Base-by-base conservation (phyloP, 805 yeast species). In the Wickerhamia fluorescens region DNA sequence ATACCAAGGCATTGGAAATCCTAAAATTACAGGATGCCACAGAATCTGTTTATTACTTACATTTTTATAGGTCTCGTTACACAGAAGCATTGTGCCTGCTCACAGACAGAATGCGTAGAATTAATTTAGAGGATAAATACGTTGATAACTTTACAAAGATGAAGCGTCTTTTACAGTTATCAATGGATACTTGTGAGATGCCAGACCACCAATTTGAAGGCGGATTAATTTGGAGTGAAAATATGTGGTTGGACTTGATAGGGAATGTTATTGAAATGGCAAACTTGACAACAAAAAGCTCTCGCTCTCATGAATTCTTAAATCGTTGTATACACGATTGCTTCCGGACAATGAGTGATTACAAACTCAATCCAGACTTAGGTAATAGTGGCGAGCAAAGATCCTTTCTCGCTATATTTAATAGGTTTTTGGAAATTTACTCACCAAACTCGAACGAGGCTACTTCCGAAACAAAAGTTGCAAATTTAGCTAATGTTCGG, bases 401-500 rank as follows among this genome's bases (percentile, higher is more conserved):
- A 23, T 68, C 78, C 1, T 72, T 83, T 36, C 53, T 75, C 29
- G 55, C 58, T 11, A 74, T 80, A 2, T 67, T 80, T 39, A 66
- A 75, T 17, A 52, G 56, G 24, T 74, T 80, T 33, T 52, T 83
- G 20, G 68, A 66, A 23, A 18, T 10, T 8, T n/a, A n/a, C n/a
- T n/a, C n/a, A n/a, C n/a, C n/a, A n/a, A 18, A 18, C 20, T 61
- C 78, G 2, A 48, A 66, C 1, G 63, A 66, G 3, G 40, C 54
- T 3, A 56, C 25, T 14, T 8, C 20, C 28, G 18, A 23, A 8
- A n/a, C n/a, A n/a, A 14, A 64, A 12, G 46, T 66, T 16, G 69
- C 81, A 5, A 72, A 75, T 6, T 45, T 80, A 4, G 71, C 76
- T 0, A 78, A 79, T 38, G 68, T 83, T 10, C 60, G 77, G 23